Percentiles rank a stretch among this genome's conserved stretches.
phyloP scores from a whole-genome alignment of 2,329 filamentous ascomycete species.

The Aspergillus ibericus region DNA sequence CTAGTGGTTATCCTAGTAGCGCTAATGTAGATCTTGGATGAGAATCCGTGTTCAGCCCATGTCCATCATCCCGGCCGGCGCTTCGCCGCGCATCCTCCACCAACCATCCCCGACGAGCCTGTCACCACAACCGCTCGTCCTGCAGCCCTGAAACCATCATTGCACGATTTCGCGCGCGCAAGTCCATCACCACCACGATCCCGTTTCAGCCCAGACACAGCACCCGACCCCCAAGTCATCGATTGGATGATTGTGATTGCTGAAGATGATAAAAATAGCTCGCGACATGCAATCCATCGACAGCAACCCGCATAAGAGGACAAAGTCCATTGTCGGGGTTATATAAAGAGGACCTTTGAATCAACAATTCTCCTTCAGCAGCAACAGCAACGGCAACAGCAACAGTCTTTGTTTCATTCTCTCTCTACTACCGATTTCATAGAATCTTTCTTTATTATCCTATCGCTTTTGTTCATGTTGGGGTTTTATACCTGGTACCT shows the following conservation, averaged over 20 bases:
- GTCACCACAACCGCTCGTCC: not conserved
- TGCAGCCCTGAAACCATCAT: not conserved
- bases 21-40: not conserved
- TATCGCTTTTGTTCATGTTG: not conserved
- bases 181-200: not conserved
- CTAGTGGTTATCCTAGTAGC: not conserved
- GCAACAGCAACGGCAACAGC: not conserved
- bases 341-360: no score
- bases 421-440: not conserved
- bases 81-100: not conserved
- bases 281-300: not conserved
- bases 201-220: not conserved
- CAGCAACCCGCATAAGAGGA: not conserved
- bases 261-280: slow-evolving; percentile 7
- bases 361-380: not conserved
- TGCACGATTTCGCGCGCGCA: not conserved
- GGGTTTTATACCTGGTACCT: not conserved
- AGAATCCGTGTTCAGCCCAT: not conserved
- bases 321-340: not conserved
- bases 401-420: slow-evolving; percentile 1
- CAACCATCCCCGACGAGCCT: not conserved
- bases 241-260: not conserved
- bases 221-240: not conserved
- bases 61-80: not conserved
- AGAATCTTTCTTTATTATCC: slow-evolving; percentile 7